Percentiles rank a stretch among this genome's conserved stretches.
These are phyloP conservation scores for Coix lacrymajobi DNA, from an alignment of 176 grass and related monocot species.

Conservation along the genomic window DNA sequence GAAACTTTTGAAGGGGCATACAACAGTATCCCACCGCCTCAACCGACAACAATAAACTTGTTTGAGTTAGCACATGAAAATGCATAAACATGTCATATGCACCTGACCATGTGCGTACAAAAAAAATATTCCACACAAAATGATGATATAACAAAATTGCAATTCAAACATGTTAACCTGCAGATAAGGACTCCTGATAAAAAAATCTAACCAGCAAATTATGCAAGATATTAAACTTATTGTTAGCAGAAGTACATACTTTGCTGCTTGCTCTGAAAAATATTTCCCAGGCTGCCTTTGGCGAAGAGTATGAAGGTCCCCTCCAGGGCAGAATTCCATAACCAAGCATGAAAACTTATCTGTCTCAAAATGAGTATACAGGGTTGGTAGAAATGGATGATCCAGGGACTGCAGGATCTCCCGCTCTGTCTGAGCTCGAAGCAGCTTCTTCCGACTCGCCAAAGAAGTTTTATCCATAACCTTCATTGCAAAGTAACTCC, in stretches of 20 bases:
- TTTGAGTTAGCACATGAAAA: not conserved
- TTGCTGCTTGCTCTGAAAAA: conserved; percentile 86
- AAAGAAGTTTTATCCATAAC: conserved; percentile 88
- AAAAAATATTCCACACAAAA: not conserved
- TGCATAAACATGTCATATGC: not conserved
- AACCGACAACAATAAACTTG: not conserved
- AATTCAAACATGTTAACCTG: not conserved
- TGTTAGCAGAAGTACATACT: conserved; percentile 43
- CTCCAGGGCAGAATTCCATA: conserved; percentile 92
- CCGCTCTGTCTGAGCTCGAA: conserved; percentile 78
- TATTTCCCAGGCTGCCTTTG: conserved; percentile 85
- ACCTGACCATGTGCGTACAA: not conserved
- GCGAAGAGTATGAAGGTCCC: conserved; percentile 81
- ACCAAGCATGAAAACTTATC: conserved; percentile 92
- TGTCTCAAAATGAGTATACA: conserved; percentile 91
- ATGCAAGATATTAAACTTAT: not conserved
- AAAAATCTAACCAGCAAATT: not conserved
- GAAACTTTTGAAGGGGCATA: not conserved
- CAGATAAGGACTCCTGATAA: not conserved
- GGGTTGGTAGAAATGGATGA: conserved; percentile 85
- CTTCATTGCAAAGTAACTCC: conserved; percentile 90
- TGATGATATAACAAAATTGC: not conserved
- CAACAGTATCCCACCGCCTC: not conserved
- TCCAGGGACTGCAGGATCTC: conserved; percentile 84
- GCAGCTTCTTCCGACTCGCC: conserved; percentile 82